These are phyloP conservation scores for Rubia tinctorum DNA, from an alignment of 305 asterid species.

Conservation along the genomic window DNA sequence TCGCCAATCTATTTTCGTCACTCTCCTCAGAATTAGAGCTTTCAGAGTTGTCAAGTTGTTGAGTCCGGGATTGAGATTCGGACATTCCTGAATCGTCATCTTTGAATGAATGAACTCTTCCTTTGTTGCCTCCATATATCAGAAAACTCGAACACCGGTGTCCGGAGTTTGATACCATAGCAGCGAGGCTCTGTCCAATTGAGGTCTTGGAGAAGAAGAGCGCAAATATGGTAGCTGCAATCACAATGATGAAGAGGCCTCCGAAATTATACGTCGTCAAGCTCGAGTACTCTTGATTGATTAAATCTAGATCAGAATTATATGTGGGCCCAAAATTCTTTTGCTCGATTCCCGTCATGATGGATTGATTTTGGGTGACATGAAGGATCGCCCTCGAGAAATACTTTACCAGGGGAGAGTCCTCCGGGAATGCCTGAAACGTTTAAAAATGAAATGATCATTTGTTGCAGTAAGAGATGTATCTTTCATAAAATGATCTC, in stretches of 20 bases:
- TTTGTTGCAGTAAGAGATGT: background rate
- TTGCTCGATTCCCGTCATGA: slow-evolving; percentile 35
- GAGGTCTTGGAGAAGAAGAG: slow-evolving; percentile 46
- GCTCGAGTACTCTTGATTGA: slow-evolving; percentile 37
- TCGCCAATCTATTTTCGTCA: background rate
- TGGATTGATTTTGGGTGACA: slow-evolving; percentile 36
- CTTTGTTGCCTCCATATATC: background rate
- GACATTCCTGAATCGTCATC: background rate
- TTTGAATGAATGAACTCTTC: background rate
- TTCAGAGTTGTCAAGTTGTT: background rate
- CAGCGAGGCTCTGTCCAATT: slow-evolving; percentile 24
- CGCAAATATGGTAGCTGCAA: slow-evolving; percentile 34
- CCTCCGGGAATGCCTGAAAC: slow-evolving; percentile 43
- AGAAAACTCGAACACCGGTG: slow-evolving; percentile 3
- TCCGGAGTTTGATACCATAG: background rate
- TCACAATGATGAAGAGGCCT: slow-evolving; percentile 51
- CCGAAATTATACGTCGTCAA: slow-evolving; percentile 45
- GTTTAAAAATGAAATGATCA: background rate
- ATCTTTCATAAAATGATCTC: background rate
- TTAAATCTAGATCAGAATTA: slow-evolving; percentile 36
- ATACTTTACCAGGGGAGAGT: slow-evolving; percentile 33
- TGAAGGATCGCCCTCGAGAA: slow-evolving; percentile 57
- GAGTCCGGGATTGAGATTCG: background rate
- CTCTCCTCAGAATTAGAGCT: background rate
- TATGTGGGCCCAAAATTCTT: slow-evolving; percentile 40